phyloP scores from a whole-genome alignment of 768 basidiomycete genomes.

The Cantharellus anzutake region DNA sequence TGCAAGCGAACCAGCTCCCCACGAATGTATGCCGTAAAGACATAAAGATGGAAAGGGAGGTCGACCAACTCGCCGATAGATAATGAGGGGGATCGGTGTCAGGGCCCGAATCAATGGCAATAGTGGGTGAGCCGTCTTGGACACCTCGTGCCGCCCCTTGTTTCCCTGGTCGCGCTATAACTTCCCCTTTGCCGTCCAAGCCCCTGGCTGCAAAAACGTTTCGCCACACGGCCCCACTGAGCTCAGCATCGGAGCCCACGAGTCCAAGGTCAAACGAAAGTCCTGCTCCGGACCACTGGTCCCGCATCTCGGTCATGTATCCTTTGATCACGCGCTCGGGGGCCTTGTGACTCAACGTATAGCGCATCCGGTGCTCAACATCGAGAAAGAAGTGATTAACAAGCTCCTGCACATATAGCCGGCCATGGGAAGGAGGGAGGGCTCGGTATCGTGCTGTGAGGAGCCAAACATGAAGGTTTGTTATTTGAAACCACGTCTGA shows the following conservation, averaged over 20 bases:
- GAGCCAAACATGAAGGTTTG: slow-evolving; percentile 84
- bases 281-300: slow-evolving; percentile 76
- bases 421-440: slow-evolving; percentile 47
- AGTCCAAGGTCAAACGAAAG: slow-evolving; percentile 65
- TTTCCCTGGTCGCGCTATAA: slow-evolving; percentile 11
- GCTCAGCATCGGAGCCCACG: slow-evolving; percentile 53
- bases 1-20: slow-evolving; percentile 57
- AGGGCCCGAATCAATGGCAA: neutral
- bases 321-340: slow-evolving; percentile 64
- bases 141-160: slow-evolving; percentile 7
- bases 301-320: slow-evolving; percentile 72
- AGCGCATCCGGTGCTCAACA: slow-evolving; percentile 74
- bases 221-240: slow-evolving; percentile 81
- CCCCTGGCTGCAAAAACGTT: slow-evolving; percentile 78
- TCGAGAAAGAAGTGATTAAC: slow-evolving; percentile 94
- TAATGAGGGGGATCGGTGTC: neutral
- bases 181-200: slow-evolving; percentile 29
- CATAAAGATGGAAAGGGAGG: slow-evolving; percentile 58
- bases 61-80: slow-evolving; percentile 20
- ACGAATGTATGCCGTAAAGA: slow-evolving; percentile 48
- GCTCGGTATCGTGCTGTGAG: slow-evolving; percentile 75
- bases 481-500: slow-evolving; percentile 91
- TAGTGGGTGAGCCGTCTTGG: slow-evolving; percentile 6
- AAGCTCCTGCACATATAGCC: slow-evolving; percentile 55
- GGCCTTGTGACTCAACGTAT: slow-evolving; percentile 53